A percentile compares a stretch with the other conserved stretches of the same genome.
These are phyloP conservation scores for Trichosanthes truncata DNA, from an alignment of 306 rosid genomes.

Conservation along the genomic window DNA sequence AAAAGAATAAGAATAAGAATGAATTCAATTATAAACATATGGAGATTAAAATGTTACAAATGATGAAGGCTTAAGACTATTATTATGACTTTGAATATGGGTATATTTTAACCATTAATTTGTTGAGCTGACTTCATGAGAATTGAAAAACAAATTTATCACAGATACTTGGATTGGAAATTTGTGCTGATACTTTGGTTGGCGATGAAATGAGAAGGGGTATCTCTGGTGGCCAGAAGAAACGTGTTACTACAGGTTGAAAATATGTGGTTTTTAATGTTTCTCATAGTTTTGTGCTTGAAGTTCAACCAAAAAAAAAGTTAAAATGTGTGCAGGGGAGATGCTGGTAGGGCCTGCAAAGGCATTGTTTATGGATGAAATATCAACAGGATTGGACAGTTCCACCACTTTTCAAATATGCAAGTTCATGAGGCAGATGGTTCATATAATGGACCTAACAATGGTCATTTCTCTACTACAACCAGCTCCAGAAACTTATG, in stretches of 20 bases:
- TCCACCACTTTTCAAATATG: slow-evolving; percentile 73
- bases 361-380: slow-evolving; percentile 73
- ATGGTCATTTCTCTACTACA: slow-evolving; percentile 57
- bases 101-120: not conserved
- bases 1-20: no score
- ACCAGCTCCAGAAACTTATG: slow-evolving; percentile 50
- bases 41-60: no score
- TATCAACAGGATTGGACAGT: slow-evolving; percentile 85
- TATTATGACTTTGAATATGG: not conserved
- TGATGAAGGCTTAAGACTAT: no score
- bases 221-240: slow-evolving; percentile 81
- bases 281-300: not conserved
- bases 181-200: slow-evolving; percentile 64
- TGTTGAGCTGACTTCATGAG: not conserved
- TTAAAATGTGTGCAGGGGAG: slow-evolving; percentile 37
- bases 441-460: slow-evolving; percentile 63
- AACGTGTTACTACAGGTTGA: slow-evolving; percentile 57
- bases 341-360: slow-evolving; percentile 83
- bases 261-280: no score
- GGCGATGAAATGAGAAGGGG: slow-evolving; percentile 73
- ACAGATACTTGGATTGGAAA: slow-evolving; percentile 70
- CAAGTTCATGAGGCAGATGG: slow-evolving; percentile 74
- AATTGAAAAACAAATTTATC: not conserved
- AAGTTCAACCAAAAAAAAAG: no score
- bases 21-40: no score